Conservation (phyloP, 768 basidiomycete species). For the Auriscalpium orientale region DNA sequence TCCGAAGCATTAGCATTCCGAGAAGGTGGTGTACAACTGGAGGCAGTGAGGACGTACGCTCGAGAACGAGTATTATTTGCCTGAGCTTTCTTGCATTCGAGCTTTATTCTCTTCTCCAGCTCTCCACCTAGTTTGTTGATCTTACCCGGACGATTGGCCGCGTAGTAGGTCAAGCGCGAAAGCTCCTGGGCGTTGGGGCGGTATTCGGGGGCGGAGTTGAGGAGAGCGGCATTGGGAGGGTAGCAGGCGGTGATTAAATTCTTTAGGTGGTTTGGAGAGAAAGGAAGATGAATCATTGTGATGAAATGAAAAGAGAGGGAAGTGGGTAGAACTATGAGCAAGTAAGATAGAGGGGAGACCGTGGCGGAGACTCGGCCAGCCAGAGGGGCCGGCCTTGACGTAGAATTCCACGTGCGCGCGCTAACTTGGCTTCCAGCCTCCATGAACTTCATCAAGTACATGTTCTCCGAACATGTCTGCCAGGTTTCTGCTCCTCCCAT, state of each 20-base stretch:
- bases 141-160: slow-evolving; percentile 76
- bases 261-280: slow-evolving; percentile 78
- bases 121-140: slow-evolving; percentile 69
- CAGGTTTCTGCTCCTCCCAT: slow-evolving; percentile 29
- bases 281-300: slow-evolving; percentile 54
- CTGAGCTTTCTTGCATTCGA: slow-evolving; percentile 60
- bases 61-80: slow-evolving; percentile 70
- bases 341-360: slow-evolving; percentile 1
- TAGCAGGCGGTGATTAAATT: slow-evolving; percentile 76
- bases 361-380: not conserved
- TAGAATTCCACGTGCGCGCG: slow-evolving; percentile 5
- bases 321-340: not conserved
- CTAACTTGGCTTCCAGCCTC: not conserved
- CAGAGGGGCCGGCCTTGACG: not conserved
- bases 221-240: slow-evolving; percentile 66
- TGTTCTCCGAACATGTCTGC: slow-evolving; percentile 27
- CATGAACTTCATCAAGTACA: too few species aligned
- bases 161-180: slow-evolving; percentile 80
- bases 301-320: slow-evolving; percentile 1
- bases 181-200: slow-evolving; percentile 80
- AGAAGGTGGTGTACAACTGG: slow-evolving; percentile 1
- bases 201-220: slow-evolving; percentile 70
- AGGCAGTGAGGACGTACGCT: slow-evolving; percentile 49
- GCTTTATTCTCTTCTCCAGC: slow-evolving; percentile 63
- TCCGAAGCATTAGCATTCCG: not conserved